Percentiles rank a stretch among this genome's conserved stretches.
Conservation (phyloP, 371 early-diverging fungal genomes). For the Thermomucor indicae-seudaticae region DNA sequence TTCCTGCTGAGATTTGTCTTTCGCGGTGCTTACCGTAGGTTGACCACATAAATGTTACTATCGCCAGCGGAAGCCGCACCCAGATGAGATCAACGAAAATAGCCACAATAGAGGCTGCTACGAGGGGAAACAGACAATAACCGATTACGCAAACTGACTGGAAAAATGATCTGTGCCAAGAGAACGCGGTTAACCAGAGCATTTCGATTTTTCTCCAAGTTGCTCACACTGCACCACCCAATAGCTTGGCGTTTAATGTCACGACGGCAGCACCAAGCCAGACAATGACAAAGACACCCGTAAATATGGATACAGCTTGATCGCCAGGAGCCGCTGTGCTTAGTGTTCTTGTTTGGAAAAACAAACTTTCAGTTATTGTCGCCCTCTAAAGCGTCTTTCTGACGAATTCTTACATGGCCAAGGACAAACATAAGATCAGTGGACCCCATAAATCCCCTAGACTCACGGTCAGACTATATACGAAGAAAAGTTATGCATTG, state of each 20-base stretch:
- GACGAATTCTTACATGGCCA: constrained; percentile 58
- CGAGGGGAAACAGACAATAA: constrained; percentile 93
- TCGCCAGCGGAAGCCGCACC: constrained; percentile 66
- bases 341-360: constrained; percentile 33
- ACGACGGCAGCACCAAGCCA: constrained; percentile 94
- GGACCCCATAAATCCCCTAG: constrained; percentile 97
- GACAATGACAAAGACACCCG: constrained; percentile 87
- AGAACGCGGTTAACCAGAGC: background rate
- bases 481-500: constrained; percentile 6
- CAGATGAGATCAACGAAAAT: constrained; percentile 63
- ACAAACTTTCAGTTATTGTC: background rate
- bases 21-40: constrained; percentile 59
- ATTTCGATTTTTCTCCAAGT: background rate
- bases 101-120: constrained; percentile 68
- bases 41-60: constrained; percentile 79
- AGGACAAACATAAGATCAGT: constrained; percentile 79
- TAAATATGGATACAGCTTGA: constrained; percentile 85
- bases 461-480: background rate
- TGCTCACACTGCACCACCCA: constrained; percentile 88
- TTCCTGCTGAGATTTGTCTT: background rate
- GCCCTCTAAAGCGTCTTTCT: background rate
- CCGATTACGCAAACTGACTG: constrained; percentile 94
- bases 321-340: constrained; percentile 60
- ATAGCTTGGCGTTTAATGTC: constrained; percentile 88
- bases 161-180: constrained; percentile 82